Percentiles rank a stretch among this genome's conserved stretches.
These are phyloP conservation scores for Leucogyrophana mollusca DNA, from an alignment of 768 basidiomycete genomes.

Conservation along the genomic window DNA sequence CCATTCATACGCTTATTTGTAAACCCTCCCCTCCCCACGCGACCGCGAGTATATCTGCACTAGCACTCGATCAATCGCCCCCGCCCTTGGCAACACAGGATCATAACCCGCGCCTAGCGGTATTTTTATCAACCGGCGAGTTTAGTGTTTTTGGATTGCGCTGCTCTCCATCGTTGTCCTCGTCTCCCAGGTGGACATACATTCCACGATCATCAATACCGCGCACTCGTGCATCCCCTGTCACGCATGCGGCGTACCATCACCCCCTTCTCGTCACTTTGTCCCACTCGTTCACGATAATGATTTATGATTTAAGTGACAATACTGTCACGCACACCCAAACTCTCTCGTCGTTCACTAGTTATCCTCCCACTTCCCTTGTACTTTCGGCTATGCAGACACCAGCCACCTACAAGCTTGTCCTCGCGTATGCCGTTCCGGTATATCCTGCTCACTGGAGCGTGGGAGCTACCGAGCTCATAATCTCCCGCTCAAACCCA, in stretches of 20 bases:
- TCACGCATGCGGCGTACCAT: slow-evolving; percentile 71
- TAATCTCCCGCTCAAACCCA: slow-evolving; percentile 46
- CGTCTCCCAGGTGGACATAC: slow-evolving; percentile 44
- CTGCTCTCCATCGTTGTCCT: slow-evolving; percentile 41
- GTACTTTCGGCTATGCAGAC: slow-evolving; percentile 64
- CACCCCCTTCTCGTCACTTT: slow-evolving; percentile 77
- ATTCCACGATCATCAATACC: slow-evolving; percentile 32
- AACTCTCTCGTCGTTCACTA: slow-evolving; percentile 73
- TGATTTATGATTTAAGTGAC: slow-evolving; percentile 67
- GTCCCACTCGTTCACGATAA: slow-evolving; percentile 63
- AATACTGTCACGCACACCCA: slow-evolving; percentile 55
- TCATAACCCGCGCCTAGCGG: slow-evolving; percentile 44
- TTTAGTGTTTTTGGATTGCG: slow-evolving; percentile 59
- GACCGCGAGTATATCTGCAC: slow-evolving; percentile 51
- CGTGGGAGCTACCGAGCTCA: slow-evolving; percentile 72
- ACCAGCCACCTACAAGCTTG: slow-evolving; percentile 61
- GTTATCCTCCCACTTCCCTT: slow-evolving; percentile 77
- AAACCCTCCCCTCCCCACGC: slow-evolving; percentile 32
- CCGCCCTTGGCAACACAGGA: slow-evolving; percentile 35
- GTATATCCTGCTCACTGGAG: slow-evolving; percentile 84
- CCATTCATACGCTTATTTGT: slow-evolving; percentile 42
- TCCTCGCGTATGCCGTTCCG: slow-evolving; percentile 72
- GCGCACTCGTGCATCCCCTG: slow-evolving; percentile 41
- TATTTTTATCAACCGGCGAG: slow-evolving; percentile 69
- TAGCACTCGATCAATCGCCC: slow-evolving; percentile 76